phyloP scores from a whole-genome alignment of 164 flowering plant genomes.

The Umbilicus rupestris region DNA sequence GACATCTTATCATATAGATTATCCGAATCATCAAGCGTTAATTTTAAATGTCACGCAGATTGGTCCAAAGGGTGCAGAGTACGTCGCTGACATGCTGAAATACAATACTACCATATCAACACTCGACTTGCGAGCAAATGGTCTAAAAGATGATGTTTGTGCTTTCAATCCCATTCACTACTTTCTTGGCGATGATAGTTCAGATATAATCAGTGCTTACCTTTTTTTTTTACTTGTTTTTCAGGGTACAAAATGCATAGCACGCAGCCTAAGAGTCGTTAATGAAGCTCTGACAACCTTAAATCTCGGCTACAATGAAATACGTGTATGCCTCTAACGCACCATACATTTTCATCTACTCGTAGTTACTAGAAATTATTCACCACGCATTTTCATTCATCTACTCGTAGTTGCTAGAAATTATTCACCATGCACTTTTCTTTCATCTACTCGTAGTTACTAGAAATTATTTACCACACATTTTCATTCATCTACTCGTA shows the following conservation, averaged over 20 bases:
- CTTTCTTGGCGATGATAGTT: background rate
- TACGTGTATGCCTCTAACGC: slow-evolving; percentile 58
- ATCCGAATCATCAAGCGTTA: slow-evolving; percentile 1
- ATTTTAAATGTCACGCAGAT: slow-evolving; percentile 41
- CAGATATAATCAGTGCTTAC: background rate
- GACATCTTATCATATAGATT: background rate
- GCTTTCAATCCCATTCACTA: background rate
- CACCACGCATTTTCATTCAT: too few relatives aligned
- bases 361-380: too few relatives aligned
- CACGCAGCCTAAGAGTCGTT: slow-evolving; percentile 90
- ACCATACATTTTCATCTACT: background rate
- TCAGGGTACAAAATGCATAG: slow-evolving; percentile 76
- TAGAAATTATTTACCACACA: too few relatives aligned
- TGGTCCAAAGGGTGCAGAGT: slow-evolving; percentile 83
- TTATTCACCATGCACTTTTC: too few relatives aligned
- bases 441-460: too few relatives aligned
- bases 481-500: too few relatives aligned
- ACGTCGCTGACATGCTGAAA: slow-evolving; percentile 67
- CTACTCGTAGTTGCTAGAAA: too few relatives aligned
- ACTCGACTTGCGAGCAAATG: slow-evolving; percentile 87
- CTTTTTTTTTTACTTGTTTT: slow-evolving; percentile 10
- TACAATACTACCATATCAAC: slow-evolving; percentile 75
- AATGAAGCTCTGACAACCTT: slow-evolving; percentile 81
- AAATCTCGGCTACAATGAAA: slow-evolving; percentile 89
- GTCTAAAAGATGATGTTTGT: slow-evolving; percentile 79